A percentile compares a stretch with the other conserved stretches of the same genome.
Conservation (phyloP, 2,329 filamentous ascomycete species). For the Helicocarpus griseus region DNA sequence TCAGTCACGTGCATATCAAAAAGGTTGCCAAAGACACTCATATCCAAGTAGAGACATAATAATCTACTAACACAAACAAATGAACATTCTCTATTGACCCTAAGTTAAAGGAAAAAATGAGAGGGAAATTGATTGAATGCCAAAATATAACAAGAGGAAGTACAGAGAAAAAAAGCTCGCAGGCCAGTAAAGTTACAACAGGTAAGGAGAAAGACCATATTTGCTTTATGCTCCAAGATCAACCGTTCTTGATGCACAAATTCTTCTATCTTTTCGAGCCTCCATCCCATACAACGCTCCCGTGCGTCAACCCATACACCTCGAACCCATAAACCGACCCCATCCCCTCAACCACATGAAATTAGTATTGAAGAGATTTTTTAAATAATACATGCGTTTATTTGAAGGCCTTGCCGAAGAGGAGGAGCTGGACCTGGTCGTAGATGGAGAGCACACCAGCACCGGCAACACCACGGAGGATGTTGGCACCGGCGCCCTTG, state of each 20-base stretch:
- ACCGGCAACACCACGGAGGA: constrained; percentile 99
- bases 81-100: constrained; percentile 2
- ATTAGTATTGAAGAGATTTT: not conserved
- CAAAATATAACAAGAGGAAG: constrained; percentile 12
- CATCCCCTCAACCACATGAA: constrained; percentile 10
- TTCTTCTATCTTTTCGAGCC: constrained; percentile 20
- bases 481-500: constrained; percentile 99
- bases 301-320: constrained; percentile 13
- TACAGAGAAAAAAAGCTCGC: constrained; percentile 28
- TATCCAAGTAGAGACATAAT: not conserved
- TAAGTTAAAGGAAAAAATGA: constrained; percentile 7
- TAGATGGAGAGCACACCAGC: constrained; percentile 99
- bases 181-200: constrained; percentile 37
- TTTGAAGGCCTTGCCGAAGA: constrained; percentile 99
- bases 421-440: constrained; percentile 96
- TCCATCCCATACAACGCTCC: constrained; percentile 19
- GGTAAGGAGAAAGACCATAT: constrained; percentile 34
- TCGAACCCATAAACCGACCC: constrained; percentile 21
- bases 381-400: constrained; percentile 15
- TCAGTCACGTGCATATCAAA: not conserved
- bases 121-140: constrained; percentile 12
- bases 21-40: not conserved
- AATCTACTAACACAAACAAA: no score
- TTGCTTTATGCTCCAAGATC: constrained; percentile 37
- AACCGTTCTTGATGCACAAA: constrained; percentile 32